These are phyloP conservation scores for Citrullus colocynthis DNA, from an alignment of 306 rosid genomes.

Conservation along the genomic window DNA sequence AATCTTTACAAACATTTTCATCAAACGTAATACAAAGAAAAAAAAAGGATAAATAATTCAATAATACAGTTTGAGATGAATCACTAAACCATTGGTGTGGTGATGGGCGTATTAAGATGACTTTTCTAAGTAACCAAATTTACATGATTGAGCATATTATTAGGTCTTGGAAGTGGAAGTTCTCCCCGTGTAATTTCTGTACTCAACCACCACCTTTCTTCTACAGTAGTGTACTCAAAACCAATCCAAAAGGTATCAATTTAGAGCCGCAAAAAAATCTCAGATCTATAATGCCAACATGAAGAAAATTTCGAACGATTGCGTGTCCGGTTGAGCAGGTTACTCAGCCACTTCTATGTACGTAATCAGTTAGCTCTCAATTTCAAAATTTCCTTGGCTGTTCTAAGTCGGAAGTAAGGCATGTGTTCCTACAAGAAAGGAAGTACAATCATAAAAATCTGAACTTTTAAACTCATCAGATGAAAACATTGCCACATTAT, in stretches of 20 bases:
- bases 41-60: not conserved
- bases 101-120: not conserved
- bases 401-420: slow-evolving; percentile 85
- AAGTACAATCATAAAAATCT: not conserved
- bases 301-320: not conserved
- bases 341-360: not conserved
- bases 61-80: not conserved
- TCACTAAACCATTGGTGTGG: not conserved
- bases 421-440: slow-evolving; percentile 45
- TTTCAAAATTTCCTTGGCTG: slow-evolving; percentile 73
- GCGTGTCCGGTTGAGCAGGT: not conserved
- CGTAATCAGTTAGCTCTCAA: slow-evolving; percentile 63
- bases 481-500: not conserved
- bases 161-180: not conserved
- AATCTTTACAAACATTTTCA: not conserved
- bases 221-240: not conserved
- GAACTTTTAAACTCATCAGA: not conserved
- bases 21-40: not conserved
- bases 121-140: not conserved
- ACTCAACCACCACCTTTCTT: not conserved
- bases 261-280: not conserved
- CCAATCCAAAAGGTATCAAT: not conserved
- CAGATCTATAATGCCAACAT: not conserved
- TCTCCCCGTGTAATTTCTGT: not conserved
- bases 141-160: not conserved